Evolutionary conservation across 805 yeast genomes (phyloP), one percentile per base, ranked within the genome.

Genomic region (Starmera quercuum): DNA sequence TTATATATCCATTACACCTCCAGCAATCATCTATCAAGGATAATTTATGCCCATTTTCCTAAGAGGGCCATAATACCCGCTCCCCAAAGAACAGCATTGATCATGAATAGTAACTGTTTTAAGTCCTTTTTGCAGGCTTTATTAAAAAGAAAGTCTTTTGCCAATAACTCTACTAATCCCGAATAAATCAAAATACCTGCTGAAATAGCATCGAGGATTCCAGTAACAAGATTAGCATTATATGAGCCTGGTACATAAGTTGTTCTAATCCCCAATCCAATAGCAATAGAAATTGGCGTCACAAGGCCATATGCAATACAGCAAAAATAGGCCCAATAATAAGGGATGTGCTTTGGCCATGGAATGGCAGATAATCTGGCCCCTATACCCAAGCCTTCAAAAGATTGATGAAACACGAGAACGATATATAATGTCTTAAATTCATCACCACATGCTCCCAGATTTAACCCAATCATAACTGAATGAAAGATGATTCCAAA

Each of bases 351-450:
- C 16, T 45, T 41, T 7, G 82, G 80, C 73, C 79, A 79, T 3
- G 65, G 61, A 13, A 76, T 72, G 24, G 67, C 65, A 2, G 83
- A 74, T 31, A 78, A 56, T 53, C 92, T 69, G 8, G 88, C 67
- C 21, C 90, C 88, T 42, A 81, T 66, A 45, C 90, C 90, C 34
- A 82, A 65, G 42, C 90, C 90, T 61, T 82, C 90, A 49, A 82
- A 83, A 50, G 76, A 66, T 56, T 82, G 90, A 56, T 82, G 90
- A 67, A 81, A 82, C 5, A 78, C 73, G 27, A 74, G 42, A 8
- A 81, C 90, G 32, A 76, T 63, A 49, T 77, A 81, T 30, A 82
- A 61, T 5, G 83, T 68, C 29, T 59, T 63, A 51, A 78, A 81
- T 49, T 79, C 83, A 9, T 73, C 77, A 29, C 78, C 82, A 9